These are phyloP conservation scores for Kwoniella heveanensis DNA, from an alignment of 768 basidiomycete species.

Conservation along the genomic window DNA sequence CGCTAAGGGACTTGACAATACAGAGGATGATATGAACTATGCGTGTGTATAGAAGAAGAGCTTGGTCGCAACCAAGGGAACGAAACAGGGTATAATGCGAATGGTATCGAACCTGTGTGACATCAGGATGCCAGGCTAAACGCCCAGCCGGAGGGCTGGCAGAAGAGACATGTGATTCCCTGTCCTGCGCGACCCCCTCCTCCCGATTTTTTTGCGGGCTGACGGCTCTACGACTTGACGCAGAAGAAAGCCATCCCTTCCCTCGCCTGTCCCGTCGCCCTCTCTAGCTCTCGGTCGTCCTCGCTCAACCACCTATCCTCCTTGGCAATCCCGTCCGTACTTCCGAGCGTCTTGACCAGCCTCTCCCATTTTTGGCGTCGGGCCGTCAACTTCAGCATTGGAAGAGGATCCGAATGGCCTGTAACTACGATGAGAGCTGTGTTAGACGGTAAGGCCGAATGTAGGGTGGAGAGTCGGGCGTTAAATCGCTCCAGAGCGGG, in stretches of 20 bases:
- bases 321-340: constrained; percentile 59
- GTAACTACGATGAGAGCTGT: constrained; percentile 84
- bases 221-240: constrained; percentile 48
- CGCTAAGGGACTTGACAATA: no score
- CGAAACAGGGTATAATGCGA: no score
- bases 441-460: constrained; percentile 70
- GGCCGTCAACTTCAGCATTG: constrained; percentile 72
- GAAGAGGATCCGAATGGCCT: constrained; percentile 83
- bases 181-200: no score
- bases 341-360: constrained; percentile 57
- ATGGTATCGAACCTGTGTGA: no score
- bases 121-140: no score
- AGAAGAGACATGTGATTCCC: no score
- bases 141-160: no score
- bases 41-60: no score
- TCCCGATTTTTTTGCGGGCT: not conserved
- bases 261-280: constrained; percentile 75
- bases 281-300: constrained; percentile 78
- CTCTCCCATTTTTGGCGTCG: constrained; percentile 73
- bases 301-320: constrained; percentile 72
- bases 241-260: constrained; percentile 79
- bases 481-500: constrained; percentile 63
- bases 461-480: constrained; percentile 64
- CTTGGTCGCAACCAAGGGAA: no score
- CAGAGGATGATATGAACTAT: no score